Evolutionary conservation across 768 basidiomycete species (phyloP).

Genomic region (Panaeolus cyanescens): DNA sequence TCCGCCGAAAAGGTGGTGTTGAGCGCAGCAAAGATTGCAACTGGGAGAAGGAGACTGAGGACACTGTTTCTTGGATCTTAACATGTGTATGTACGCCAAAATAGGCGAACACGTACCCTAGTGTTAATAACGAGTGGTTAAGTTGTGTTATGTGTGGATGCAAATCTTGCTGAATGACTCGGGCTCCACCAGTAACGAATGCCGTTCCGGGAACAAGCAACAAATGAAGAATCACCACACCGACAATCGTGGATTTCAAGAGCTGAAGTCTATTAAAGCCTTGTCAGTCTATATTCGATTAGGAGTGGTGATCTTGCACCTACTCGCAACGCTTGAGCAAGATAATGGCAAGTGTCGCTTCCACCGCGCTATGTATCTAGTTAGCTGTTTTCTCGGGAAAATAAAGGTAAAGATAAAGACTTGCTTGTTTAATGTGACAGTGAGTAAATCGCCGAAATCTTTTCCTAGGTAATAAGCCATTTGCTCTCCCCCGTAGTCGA

Average conservation of each 20-base stretch:
- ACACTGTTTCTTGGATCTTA: constrained; percentile 42
- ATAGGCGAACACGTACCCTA: constrained; percentile 50
- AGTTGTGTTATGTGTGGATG: constrained; percentile 66
- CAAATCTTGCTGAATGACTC: constrained; percentile 65
- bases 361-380: constrained; percentile 51
- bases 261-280: constrained; percentile 49
- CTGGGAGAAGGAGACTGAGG: constrained; percentile 62
- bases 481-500: constrained; percentile 66
- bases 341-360: constrained; percentile 71
- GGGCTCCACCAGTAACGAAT: constrained; percentile 74
- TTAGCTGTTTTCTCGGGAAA: constrained; percentile 2
- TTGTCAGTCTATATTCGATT: background rate
- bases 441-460: constrained; percentile 67
- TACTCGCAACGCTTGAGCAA: constrained; percentile 72
- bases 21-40: constrained; percentile 67
- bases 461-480: constrained; percentile 59
- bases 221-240: constrained; percentile 74
- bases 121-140: constrained; percentile 67
- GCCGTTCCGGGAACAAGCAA: constrained; percentile 70
- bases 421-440: constrained; percentile 68
- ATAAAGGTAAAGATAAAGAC: too few species aligned
- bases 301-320: constrained; percentile 25
- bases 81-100: background rate
- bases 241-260: constrained; percentile 64
- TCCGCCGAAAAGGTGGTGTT: constrained; percentile 19